Evolutionary conservation across 148 eudicot species (phyloP), one percentile per base, ranked within the genome.

Genomic region (Euryodendron excelsum): DNA sequence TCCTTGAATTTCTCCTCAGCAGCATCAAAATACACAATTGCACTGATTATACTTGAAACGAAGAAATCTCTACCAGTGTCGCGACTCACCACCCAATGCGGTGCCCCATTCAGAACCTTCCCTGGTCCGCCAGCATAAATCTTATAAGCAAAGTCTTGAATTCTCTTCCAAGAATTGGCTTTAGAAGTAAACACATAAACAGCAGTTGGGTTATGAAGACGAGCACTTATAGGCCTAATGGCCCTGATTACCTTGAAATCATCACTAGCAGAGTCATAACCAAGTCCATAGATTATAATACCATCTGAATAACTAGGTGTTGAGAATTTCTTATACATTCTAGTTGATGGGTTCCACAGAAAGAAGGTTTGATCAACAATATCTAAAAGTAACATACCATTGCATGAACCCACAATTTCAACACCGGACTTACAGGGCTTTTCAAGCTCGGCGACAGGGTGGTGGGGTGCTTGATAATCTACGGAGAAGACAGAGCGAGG

Each of bases 201-300:
- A 72, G 15, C 11, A 52, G 27, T n/a, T n/a, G n/a, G n/a, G n/a
- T n/a, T n/a, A n/a, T n/a, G n/a, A n/a, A n/a, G n/a, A n/a, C n/a
- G n/a, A n/a, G n/a, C 1, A 23, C 47, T 33, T 13, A 14, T 8
- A 45, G 52, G 59, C 31, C 34, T 27, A 71, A 71, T 17, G 15
- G 4, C 61, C 75, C 33, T 72, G 37, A 72, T 47, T 28, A 70
- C 74, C 74, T 71, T 71, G 33, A 71, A 71, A 71, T 71, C 74
- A 5, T 47, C 74, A 5, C 13, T 47, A 71, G 10, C 56, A 28
- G 34, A 48, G 44, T 71, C 58, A 20, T 71, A 48, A 71, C 74
- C 20, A 27, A 45, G 74, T 33, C 74, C 74, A 45, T 48, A 53
- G 20, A 25, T 14, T 48, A 12, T 1, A 13, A 31, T 5, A 13